A percentile compares a stretch with the other conserved stretches of the same genome.
Evolutionary conservation across 1,284 basidiomycete species (phyloP).

Genomic region (Sporisorium reilianum): DNA sequence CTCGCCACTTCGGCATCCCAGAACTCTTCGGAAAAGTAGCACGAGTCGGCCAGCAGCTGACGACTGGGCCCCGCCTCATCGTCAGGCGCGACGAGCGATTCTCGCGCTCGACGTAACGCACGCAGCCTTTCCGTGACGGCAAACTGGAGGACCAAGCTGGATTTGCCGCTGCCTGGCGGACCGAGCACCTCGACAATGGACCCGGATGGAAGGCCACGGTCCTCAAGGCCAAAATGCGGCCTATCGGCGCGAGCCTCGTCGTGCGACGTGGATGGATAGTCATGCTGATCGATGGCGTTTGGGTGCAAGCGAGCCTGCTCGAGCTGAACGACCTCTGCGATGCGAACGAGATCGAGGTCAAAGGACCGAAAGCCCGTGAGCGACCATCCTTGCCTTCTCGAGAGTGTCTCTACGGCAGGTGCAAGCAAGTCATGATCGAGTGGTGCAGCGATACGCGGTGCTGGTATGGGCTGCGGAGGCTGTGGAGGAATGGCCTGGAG

Average conservation of each 20-base stretch:
- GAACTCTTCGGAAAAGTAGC: slow-evolving; percentile 41
- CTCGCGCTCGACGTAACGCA: slow-evolving; percentile 26
- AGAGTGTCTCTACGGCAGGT: slow-evolving; percentile 11
- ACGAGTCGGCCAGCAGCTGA: not conserved
- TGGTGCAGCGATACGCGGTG: not conserved
- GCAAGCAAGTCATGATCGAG: not conserved
- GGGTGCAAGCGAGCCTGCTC: slow-evolving; percentile 16
- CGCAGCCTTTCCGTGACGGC: slow-evolving; percentile 40
- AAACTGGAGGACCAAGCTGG: slow-evolving; percentile 29
- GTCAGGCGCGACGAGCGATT: slow-evolving; percentile 1
- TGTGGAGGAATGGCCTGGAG: slow-evolving; percentile 33
- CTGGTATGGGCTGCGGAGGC: slow-evolving; percentile 7
- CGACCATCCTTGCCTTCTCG: slow-evolving; percentile 8
- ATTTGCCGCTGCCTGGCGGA: slow-evolving; percentile 44
- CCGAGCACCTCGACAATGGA: slow-evolving; percentile 43
- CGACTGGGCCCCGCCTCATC: not conserved
- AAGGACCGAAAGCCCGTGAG: slow-evolving; percentile 33
- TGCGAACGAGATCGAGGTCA: slow-evolving; percentile 40
- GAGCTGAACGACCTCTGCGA: slow-evolving; percentile 16
- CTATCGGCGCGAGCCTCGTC: not conserved
- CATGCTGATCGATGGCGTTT: not conserved
- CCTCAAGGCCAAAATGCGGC: slow-evolving; percentile 7
- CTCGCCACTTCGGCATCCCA: slow-evolving; percentile 44
- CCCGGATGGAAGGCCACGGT: slow-evolving; percentile 38
- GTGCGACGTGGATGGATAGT: not conserved